Evolutionary conservation across 176 grass and related monocot genomes (phyloP), one percentile per base, ranked within the genome.

Genomic region (Echinochloa phyllopogon): DNA sequence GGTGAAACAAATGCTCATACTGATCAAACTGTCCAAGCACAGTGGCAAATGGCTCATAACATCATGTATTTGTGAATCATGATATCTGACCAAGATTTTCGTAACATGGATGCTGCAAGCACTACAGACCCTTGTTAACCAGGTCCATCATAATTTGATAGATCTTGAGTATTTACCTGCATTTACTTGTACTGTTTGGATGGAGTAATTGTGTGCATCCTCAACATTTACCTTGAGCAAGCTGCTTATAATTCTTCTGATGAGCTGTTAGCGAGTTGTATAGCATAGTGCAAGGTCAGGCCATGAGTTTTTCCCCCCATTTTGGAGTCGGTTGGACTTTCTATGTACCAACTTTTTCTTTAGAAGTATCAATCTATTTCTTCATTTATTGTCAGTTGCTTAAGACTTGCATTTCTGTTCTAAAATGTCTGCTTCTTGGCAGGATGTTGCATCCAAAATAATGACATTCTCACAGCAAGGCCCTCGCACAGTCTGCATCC

Each of bases 381-480:
- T 75, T 64, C 55, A 65, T 65, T 48, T 60, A 0, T 45, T 38
- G 0, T 24, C 20, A 69, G 24, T 79, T 40, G 40, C 23, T 15
- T 44, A 45, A 39, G 69, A 53, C n/a, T 84, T 59, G 48, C 0
- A 29, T 68, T 84, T 87, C 15, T 45, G 33, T 80, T 41, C 13
- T 84, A 48, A 90, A 74, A 59, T 53, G 37, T 56, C 81, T 80
- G 78, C 43, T 63, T 8, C 77, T 76, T 83, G 68, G 57, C 86
- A 99, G 97, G 97, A 99, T 91, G 92, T 99, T 72, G 92, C 97
- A 74, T 99, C 97, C 82, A 96, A 99, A 91, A 99, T 99, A 78
- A 96, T 99, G 97, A 85, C 94, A 6, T 99, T 99, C 82, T 99
- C 97, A 63, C 94, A 99, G 80, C 97, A 99, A 99, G 94, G 97